These are phyloP conservation scores for Chlorella sp. DNA, from an alignment of 139 green algal species.

Conservation along the genomic window DNA sequence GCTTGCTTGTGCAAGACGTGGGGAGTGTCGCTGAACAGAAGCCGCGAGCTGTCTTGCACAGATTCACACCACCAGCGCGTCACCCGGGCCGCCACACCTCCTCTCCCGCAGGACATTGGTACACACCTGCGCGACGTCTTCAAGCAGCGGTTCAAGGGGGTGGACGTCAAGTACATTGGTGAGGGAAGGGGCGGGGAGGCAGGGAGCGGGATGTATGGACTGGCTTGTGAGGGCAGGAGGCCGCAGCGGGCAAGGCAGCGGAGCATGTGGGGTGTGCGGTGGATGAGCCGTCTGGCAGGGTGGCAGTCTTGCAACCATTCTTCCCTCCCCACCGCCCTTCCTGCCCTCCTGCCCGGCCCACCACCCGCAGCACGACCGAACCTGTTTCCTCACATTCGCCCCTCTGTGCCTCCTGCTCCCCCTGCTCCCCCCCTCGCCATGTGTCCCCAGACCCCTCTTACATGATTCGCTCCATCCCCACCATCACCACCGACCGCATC, in stretches of 20 bases:
- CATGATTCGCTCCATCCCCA: conserved; percentile 95
- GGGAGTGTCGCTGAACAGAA: too few relatives aligned
- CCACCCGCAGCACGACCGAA: too few relatives aligned
- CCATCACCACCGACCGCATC: conserved; percentile 89
- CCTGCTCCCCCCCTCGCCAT: not conserved
- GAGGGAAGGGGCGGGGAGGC: conserved; percentile 45
- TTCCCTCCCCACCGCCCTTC: not conserved
- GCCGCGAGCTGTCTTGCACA: too few relatives aligned
- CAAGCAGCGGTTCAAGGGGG: conserved; percentile 75
- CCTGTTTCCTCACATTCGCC: too few relatives aligned
- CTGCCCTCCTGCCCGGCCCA: too few relatives aligned
- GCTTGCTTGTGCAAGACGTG: too few relatives aligned
- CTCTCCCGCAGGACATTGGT: conserved; percentile 88
- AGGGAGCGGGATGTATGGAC: not conserved
- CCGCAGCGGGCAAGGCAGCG: not conserved
- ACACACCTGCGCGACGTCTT: conserved; percentile 79
- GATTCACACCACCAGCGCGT: too few relatives aligned
- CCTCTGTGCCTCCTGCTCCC: not conserved
- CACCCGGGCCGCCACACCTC: not conserved
- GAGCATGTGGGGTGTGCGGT: not conserved
- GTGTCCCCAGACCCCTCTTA: conserved; percentile 86
- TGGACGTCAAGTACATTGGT: conserved; percentile 94
- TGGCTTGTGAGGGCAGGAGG: not conserved
- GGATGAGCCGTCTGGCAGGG: not conserved
- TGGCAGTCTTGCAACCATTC: not conserved